Evolutionary conservation across 345 rosid genomes (phyloP), one percentile per base, ranked within the genome.

Genomic region (Eutrema japonicum): DNA sequence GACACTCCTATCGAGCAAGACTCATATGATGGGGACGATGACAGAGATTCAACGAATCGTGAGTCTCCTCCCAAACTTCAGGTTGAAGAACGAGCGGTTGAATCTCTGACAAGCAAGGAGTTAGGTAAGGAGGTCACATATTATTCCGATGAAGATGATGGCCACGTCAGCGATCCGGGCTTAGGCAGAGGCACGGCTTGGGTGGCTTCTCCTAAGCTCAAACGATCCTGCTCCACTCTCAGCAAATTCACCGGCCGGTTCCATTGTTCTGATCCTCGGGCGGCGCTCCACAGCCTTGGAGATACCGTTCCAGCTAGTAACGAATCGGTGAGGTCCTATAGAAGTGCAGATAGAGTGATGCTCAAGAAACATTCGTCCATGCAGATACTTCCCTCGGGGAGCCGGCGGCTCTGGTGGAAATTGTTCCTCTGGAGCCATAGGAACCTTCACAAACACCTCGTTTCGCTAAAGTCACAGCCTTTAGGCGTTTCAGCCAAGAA

Each of bases 371-470:
- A 86, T 64, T 91, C 99, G 7, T 89, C 97, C 0, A 89, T 92
- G 85, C 99, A 94, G 78, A 82, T 94, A 70, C 85, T 91, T 22
- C 97, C 99, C 5, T 94, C 98, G 0, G 86, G 96, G 38, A 88
- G 96, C 73, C 78, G 92, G 45, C 80, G 71, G 45, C 79, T 95
- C 14, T 90, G 96, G 97, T 88, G 97, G 97, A 91, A 92, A 60
- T 68, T 91, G 71, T 89, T 91, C 59, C 88, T 95, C 6, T 91
- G 99, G 99, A 95, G 99, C 77, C 97, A 91, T 68, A 79, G 99
- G 77, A 95, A 88, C 81, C 71, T 83, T 47, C 96, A 91, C 60
- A 77, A 79, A 72, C 85, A 84, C 27, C 56, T 10, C 54, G 67
- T 3, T 42, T 71, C 57, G 8, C 64, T 72, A 51, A 90, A 79